Conservation (phyloP, 2,329 filamentous ascomycete species). For the Sclerotinia glacialis region DNA sequence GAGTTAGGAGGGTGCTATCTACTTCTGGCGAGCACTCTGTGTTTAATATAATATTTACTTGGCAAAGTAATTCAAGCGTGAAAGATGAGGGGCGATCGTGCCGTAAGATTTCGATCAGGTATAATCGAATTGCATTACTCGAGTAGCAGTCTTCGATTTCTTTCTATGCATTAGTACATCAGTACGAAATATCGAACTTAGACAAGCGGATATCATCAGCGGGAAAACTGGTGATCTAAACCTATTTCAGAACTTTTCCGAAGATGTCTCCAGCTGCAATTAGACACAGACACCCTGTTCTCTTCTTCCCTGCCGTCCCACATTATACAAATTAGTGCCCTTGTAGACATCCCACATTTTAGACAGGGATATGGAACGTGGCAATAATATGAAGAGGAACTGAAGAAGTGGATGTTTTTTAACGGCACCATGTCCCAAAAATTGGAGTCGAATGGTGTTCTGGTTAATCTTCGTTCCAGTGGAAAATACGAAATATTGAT, state of each 20-base stretch:
- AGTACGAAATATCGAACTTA: too few species aligned
- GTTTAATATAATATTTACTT: too few species aligned
- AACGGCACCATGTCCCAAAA: too few species aligned
- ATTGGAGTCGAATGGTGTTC: too few species aligned
- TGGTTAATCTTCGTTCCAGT: too few species aligned
- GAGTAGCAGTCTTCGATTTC: neutral
- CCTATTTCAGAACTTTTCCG: neutral
- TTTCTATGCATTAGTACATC: neutral
- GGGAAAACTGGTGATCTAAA: neutral
- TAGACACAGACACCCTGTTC: neutral
- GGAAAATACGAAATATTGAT: too few species aligned
- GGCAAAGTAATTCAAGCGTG: too few species aligned
- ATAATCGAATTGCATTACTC: neutral
- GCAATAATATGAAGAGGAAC: neutral
- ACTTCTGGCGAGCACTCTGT: too few species aligned
- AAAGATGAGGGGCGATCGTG: too few species aligned
- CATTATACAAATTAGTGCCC: neutral
- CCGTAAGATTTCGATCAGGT: neutral
- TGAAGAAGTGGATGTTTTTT: neutral
- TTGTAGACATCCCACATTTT: neutral
- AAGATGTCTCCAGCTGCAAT: neutral
- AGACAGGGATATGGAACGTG: slow-evolving; percentile 1
- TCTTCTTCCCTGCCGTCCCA: neutral
- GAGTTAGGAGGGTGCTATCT: too few species aligned
- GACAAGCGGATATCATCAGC: neutral